Evolutionary conservation across 805 yeast genomes (phyloP).

Genomic region (Monosporozyma aerobia): DNA sequence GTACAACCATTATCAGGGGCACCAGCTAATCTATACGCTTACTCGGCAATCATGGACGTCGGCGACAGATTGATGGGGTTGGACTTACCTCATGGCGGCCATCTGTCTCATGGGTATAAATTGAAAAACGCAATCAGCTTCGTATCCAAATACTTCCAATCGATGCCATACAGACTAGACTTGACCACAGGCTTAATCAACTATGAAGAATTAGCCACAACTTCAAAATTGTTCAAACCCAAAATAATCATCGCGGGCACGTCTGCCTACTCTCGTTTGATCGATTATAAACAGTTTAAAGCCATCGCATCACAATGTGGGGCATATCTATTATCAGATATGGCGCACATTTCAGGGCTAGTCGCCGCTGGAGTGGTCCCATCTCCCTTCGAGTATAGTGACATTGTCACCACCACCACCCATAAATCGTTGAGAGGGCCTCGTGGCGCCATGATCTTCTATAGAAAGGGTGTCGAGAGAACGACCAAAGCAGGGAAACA

Average conservation of each 20-base stretch:
- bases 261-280: conserved; percentile 85
- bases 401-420: conserved; percentile 94
- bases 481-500: conserved; percentile 79
- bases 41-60: conserved; percentile 78
- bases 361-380: conserved; percentile 91
- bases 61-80: conserved; percentile 96
- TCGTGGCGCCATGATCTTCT: conserved; percentile 97
- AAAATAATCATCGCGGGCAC: conserved; percentile 95
- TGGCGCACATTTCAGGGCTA: conserved; percentile 97
- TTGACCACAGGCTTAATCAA: conserved; percentile 84
- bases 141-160: conserved; percentile 89
- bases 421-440: conserved; percentile 98
- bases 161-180: conserved; percentile 93
- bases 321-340: conserved; percentile 85
- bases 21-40: conserved; percentile 90
- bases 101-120: conserved; percentile 94
- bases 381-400: conserved; percentile 88
- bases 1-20: conserved; percentile 95
- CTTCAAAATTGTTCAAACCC: conserved; percentile 84
- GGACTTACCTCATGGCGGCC: conserved; percentile 98
- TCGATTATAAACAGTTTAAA: conserved; percentile 85
- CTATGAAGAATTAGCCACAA: conserved; percentile 76
- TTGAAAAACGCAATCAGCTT: conserved; percentile 82
- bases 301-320: conserved; percentile 88
- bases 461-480: conserved; percentile 86